These are phyloP conservation scores for Serendipita vermifera DNA, from an alignment of 768 basidiomycete genomes.

Conservation along the genomic window DNA sequence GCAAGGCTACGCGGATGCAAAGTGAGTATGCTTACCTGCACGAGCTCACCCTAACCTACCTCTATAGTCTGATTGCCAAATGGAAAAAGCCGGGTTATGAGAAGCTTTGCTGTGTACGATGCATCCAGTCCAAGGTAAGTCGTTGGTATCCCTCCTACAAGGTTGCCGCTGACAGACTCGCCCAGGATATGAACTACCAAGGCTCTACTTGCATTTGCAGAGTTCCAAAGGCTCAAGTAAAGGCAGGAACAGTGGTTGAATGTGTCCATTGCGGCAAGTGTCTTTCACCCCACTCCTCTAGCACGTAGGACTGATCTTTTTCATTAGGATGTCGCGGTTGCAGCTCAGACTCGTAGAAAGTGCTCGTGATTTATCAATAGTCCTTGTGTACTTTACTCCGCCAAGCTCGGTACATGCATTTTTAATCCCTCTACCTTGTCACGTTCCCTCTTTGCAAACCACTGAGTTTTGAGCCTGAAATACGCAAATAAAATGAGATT, in stretches of 20 bases:
- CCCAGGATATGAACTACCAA: constrained; percentile 96
- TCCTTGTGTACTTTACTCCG: not conserved
- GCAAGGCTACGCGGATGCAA: constrained; percentile 91
- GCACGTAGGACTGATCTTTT: not conserved
- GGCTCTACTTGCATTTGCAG: constrained; percentile 97
- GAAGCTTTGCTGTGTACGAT: constrained; percentile 91
- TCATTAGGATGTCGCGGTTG: constrained; percentile 72
- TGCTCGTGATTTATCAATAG: not conserved
- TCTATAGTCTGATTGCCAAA: constrained; percentile 79
- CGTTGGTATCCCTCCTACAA: not conserved
- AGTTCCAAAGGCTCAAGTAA: constrained; percentile 88
- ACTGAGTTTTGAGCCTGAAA: too few species aligned
- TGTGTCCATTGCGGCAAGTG: constrained; percentile 91
- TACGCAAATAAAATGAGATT: not conserved
- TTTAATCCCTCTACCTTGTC: too few species aligned
- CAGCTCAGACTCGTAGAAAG: constrained; percentile 61
- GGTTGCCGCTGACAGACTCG: not conserved
- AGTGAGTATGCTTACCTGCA: constrained; percentile 42
- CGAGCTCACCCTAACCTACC: not conserved
- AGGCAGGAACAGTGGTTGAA: constrained; percentile 82
- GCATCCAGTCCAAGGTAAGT: constrained; percentile 81
- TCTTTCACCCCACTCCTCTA: not conserved
- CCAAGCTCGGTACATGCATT: too few species aligned
- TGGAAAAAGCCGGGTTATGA: constrained; percentile 99
- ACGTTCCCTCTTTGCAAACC: too few species aligned